phyloP scores from a whole-genome alignment of 768 basidiomycete species.

The Clitopilus passeckerianus region DNA sequence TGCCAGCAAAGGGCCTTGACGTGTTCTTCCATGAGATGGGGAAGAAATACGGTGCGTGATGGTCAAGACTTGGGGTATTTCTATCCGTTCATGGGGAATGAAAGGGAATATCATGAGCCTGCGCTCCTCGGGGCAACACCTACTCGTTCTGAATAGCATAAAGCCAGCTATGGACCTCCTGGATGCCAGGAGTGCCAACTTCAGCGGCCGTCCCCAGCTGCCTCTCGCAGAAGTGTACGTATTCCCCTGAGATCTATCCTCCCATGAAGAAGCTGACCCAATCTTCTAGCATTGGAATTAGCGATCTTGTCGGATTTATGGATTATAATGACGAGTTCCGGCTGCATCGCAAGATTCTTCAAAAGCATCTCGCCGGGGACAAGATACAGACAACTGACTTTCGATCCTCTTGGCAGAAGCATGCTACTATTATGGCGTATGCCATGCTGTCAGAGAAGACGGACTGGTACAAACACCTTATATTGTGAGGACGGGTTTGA shows the following conservation, averaged over 20 bases:
- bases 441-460: conserved; percentile 3
- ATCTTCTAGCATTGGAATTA: background rate
- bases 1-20: conserved; percentile 11
- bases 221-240: conserved; percentile 13
- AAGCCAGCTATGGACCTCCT: conserved; percentile 34
- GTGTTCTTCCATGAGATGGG: conserved; percentile 16
- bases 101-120: conserved; percentile 15
- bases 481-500: conserved; percentile 4
- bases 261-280: too few species aligned
- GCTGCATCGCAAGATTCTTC: conserved; percentile 18
- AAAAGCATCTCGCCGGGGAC: conserved; percentile 14
- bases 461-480: conserved; percentile 8
- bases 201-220: conserved; percentile 23
- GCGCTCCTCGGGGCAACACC: conserved; percentile 12
- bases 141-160: conserved; percentile 26
- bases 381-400: conserved; percentile 4
- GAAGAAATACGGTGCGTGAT: conserved; percentile 16
- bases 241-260: too few species aligned
- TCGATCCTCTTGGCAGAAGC: conserved; percentile 3
- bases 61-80: too few species aligned
- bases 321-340: conserved; percentile 20
- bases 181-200: conserved; percentile 32
- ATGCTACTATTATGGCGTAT: conserved; percentile 5
- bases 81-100: too few species aligned
- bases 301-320: background rate